Evolutionary conservation across 345 rosid species (phyloP), one percentile per base, ranked within the genome.

Genomic region (Leavenworthia alabamica): DNA sequence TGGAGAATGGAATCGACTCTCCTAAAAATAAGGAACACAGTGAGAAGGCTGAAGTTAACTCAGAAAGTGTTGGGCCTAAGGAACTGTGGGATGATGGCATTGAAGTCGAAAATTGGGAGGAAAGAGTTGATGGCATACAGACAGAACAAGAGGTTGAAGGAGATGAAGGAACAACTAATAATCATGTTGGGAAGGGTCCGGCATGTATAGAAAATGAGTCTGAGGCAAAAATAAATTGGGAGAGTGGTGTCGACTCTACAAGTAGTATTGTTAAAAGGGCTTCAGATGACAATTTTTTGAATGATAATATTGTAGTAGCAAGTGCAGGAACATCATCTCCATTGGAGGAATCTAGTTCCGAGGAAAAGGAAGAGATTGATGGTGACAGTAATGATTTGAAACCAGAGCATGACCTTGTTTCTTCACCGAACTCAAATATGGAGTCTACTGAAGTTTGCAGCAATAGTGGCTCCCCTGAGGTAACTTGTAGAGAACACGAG

Each of bases 291-390:
- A 60, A 16, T 12, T 43, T 24, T 13, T 22, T 28, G 10, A 45
- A 64, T 11, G 50, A 29, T 70, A 39, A 40, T 54, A 29, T 11
- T 10, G 37, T 1, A 62, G 46, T 45, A 47, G 44, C 51, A 13
- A 46, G 19, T 37, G n/a, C 40, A 35, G 60, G 3, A 48, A 26
- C 42, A 26, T 50, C 59, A 42, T 37, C 58, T 53, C 40, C 54
- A 11, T 26, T 43, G 48, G 66, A 64, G 31, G 70, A 73, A 33
- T 28, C 68, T 66, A 64, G 29, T 50, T 29, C 60, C 50, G 70
- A 69, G 66, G 71, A 40, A 50, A 68, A 32, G 27, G 74, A 63
- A 56, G 79, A 73, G 28, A 31, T 64, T 66, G 36, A 40, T 43
- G 64, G 20, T 29, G 52, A 33, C 37, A 60, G 46, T 44, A 29